These are phyloP conservation scores for Colletotrichum agaves DNA, from an alignment of 2,329 filamentous ascomycete species.

Conservation along the genomic window DNA sequence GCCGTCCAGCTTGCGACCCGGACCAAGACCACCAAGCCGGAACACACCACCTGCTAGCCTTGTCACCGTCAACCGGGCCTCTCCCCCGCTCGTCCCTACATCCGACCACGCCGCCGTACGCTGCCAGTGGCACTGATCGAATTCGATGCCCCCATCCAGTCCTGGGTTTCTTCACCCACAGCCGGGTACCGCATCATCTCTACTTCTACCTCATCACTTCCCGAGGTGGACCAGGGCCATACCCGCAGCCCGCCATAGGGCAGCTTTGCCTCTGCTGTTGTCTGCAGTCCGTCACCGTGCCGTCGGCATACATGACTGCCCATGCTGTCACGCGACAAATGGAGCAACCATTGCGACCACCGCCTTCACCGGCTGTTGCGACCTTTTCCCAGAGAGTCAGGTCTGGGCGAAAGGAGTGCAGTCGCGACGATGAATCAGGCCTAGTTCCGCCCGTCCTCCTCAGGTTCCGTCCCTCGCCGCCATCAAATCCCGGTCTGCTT, in stretches of 20 bases:
- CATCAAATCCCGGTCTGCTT: conserved; percentile 4
- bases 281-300: conserved; percentile 5
- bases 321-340: conserved; percentile 35
- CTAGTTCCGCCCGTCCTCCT: conserved; percentile 7
- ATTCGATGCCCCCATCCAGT: too few species aligned
- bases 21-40: conserved; percentile 27
- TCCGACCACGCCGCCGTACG: neutral
- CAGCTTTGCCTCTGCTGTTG: neutral
- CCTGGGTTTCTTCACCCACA: too few species aligned
- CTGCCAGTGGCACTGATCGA: neutral
- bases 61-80: neutral
- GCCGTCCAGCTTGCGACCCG: conserved; percentile 18
- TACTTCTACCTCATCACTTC: neutral
- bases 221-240: neutral
- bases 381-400: conserved; percentile 10
- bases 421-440: conserved; percentile 23
- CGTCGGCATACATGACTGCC: conserved; percentile 13
- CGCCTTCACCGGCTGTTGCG: conserved; percentile 21
- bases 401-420: conserved; percentile 30
- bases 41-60: conserved; percentile 9
- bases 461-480: conserved; percentile 17
- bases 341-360: conserved; percentile 36
- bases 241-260: neutral
- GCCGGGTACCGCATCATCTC: too few species aligned
- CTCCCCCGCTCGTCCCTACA: neutral